Base-by-base conservation (phyloP, 2,329 filamentous ascomycete species). In the Cladosporium sp. region DNA sequence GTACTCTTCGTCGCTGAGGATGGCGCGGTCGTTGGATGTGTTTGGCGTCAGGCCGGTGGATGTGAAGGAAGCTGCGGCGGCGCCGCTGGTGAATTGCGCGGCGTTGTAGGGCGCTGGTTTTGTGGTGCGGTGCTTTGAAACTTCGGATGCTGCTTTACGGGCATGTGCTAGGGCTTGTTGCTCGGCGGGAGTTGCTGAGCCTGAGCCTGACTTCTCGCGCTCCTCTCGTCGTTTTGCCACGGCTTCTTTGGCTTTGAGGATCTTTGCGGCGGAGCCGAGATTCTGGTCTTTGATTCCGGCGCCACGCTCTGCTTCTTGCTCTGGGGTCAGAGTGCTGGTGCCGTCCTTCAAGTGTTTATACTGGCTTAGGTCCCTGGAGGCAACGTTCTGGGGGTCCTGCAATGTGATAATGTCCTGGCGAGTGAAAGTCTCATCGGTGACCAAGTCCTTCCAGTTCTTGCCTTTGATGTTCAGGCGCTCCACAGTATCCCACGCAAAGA, bases 381-480 rank as follows among this genome's bases (percentile, higher is more conserved):
- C 89, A 23, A 95, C 83, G 76, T 97, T 97, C 76, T 97, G 93
- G 13, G 95, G 95, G 76, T 99, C 95, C 76, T 99, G 96, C 11
- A 99, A 82, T 0, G 93, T 97, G 74, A 99, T 96, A 67, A 99
- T 94, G 78, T 99, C 95, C 72, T 91, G 91, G 68, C 95, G 87
- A 32, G 87, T 87, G 73, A 99, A 99, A 66, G 93, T 90, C 68
- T 88, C 85, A 71, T 99, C 94, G 73, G 91, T 92, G 10, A 98
- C 85, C 51, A 99, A 80, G 79, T 99, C 95, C 70, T 84, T 86
- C 95, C 95, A 99, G 81, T 96, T 90, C 85, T 97, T 98, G 58
- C 92, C 85, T 82, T 98, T 98, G 79, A 99, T 90, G 77, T 99
- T 99, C 81, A 99, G 87, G 72, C 91, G 86, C 79, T 98, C 92